These are phyloP conservation scores for Panaeolus cyanescens DNA, from an alignment of 768 basidiomycete species.

Conservation along the genomic window DNA sequence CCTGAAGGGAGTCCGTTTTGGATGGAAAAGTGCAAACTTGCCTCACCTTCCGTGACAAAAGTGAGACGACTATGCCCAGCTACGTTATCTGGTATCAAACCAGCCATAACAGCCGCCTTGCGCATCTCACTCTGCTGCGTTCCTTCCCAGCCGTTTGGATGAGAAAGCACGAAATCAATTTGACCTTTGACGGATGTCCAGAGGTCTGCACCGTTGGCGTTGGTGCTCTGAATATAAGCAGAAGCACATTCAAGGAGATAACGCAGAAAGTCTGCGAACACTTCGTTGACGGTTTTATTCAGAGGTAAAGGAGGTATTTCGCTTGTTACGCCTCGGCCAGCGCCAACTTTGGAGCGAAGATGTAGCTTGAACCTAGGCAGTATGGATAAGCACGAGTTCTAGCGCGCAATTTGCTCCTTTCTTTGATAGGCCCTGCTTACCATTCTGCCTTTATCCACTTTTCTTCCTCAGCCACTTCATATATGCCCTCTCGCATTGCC, in stretches of 20 bases:
- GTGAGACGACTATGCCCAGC: slow-evolving; percentile 38
- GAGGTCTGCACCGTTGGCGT: slow-evolving; percentile 40
- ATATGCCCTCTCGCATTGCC: slow-evolving; percentile 39
- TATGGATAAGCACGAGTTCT: not conserved
- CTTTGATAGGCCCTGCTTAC: slow-evolving; percentile 27
- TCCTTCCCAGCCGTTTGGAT: slow-evolving; percentile 47
- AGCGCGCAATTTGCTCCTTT: not conserved
- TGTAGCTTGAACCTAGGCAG: slow-evolving; percentile 36
- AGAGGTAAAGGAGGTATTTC: slow-evolving; percentile 44
- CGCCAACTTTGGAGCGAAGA: slow-evolving; percentile 26
- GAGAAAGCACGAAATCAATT: slow-evolving; percentile 46
- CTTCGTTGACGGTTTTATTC: slow-evolving; percentile 40
- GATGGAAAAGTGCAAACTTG: slow-evolving; percentile 51
- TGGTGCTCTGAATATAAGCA: slow-evolving; percentile 46
- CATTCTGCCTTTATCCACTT: slow-evolving; percentile 54
- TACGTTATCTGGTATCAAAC: slow-evolving; percentile 36
- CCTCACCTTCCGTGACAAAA: slow-evolving; percentile 57
- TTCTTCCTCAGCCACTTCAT: slow-evolving; percentile 44
- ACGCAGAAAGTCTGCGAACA: slow-evolving; percentile 49
- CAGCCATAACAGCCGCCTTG: slow-evolving; percentile 42
- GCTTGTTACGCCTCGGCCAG: slow-evolving; percentile 23
- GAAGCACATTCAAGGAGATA: slow-evolving; percentile 46
- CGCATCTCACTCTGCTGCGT: slow-evolving; percentile 45
- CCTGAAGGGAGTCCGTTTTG: slow-evolving; percentile 31
- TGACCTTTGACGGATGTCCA: slow-evolving; percentile 41